phyloP scores from a whole-genome alignment of 2,329 filamentous ascomycete genomes.

The Diplodia scrobiculata region DNA sequence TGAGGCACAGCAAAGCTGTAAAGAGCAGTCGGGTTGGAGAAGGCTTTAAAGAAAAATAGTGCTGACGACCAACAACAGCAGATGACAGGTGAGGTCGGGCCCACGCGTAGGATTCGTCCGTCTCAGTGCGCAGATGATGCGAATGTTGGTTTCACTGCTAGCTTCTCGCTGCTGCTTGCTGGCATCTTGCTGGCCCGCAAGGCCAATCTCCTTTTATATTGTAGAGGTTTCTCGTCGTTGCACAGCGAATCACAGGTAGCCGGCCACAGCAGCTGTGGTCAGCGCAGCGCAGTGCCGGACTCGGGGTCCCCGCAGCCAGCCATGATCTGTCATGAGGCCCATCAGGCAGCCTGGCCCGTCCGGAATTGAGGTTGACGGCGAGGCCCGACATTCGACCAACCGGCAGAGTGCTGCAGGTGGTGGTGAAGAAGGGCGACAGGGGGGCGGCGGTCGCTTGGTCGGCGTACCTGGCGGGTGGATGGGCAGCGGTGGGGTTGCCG shows the following conservation, averaged over 20 bases:
- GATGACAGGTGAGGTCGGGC: background rate
- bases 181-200: too few species aligned
- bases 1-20: background rate
- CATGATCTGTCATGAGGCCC: background rate
- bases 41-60: background rate
- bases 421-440: background rate
- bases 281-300: background rate
- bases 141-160: background rate
- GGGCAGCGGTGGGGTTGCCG: background rate
- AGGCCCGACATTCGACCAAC: constrained; percentile 21
- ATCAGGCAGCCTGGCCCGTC: constrained; percentile 1
- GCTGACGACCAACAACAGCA: background rate
- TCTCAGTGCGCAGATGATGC: background rate
- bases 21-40: background rate
- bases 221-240: background rate
- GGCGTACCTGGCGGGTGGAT: background rate
- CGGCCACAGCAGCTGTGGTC: background rate
- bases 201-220: constrained; percentile 20
- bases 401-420: background rate
- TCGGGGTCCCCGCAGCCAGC: background rate
- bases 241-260: background rate
- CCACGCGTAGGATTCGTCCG: background rate
- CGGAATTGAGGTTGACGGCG: background rate
- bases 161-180: background rate
- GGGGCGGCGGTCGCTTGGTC: background rate